A percentile compares a stretch with the other conserved stretches of the same genome.
Evolutionary conservation across 2,329 filamentous ascomycete genomes (phyloP).

Genomic region (Alternaria sp.): DNA sequence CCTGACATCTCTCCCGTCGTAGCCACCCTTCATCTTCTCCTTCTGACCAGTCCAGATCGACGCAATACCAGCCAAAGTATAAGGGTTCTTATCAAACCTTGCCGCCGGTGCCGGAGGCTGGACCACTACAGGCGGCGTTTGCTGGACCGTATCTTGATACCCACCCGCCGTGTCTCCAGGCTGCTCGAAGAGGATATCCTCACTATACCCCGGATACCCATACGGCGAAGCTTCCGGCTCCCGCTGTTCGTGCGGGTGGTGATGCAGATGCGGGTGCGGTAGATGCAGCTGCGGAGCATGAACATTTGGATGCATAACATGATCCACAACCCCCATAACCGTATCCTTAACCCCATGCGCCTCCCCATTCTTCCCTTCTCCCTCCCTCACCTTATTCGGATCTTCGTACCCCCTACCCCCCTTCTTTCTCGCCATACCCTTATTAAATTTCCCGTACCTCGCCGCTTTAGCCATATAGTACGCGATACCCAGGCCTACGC

Average conservation of each 20-base stretch:
- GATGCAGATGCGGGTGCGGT: not conserved
- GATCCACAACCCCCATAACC: not conserved
- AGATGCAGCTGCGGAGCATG: not conserved
- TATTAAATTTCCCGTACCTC: slow-evolving; percentile 8
- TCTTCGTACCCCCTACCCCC: slow-evolving; percentile 12
- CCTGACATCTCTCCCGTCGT: not conserved
- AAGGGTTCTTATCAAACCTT: slow-evolving; percentile 1
- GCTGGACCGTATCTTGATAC: not conserved
- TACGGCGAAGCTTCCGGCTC: not conserved
- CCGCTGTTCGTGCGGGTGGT: not conserved
- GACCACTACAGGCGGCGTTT: not conserved
- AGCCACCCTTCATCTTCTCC: not conserved
- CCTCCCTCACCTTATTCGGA: not conserved
- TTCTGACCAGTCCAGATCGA: slow-evolving; percentile 1
- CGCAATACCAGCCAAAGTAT: slow-evolving; percentile 2
- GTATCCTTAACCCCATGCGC: not conserved
- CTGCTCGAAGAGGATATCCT: not conserved
- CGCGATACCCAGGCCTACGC: not conserved
- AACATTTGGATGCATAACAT: not conserved
- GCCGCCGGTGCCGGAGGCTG: not conserved
- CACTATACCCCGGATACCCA: not conserved
- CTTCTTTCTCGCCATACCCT: not conserved
- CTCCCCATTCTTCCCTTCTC: not conserved
- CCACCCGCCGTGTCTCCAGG: not conserved
- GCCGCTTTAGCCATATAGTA: slow-evolving; percentile 10